Base-by-base conservation (phyloP, 495 filamentous ascomycete genomes). In the Stereocaulon alpinum region DNA sequence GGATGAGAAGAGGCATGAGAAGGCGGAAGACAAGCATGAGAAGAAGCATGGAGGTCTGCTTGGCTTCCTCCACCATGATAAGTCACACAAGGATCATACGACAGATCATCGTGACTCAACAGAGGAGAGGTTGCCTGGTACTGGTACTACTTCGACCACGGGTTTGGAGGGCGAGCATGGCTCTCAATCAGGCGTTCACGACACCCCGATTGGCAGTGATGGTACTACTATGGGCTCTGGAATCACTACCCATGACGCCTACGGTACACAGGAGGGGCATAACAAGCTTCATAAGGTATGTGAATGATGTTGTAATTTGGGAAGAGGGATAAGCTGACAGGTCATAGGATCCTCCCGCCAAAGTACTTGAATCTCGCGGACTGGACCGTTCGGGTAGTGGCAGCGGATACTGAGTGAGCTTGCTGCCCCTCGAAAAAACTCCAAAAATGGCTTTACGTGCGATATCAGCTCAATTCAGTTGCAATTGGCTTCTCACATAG, bases 41-140 rank as follows among this genome's bases (percentile, higher is more conserved):
- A 65, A 66, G 55, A 65, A 66, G 63, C 62, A 66, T 24, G 62
- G 62, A 40, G 58, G 58, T 43, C 64, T 64, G 30, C 56, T 61
- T 14, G 64, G 62, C 6, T 64, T 64, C 22, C 55, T 66, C 41
- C 60, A 65, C 40, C 55, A 60, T 29, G 63, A 65, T 20, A 65
- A 65, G 52, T 55, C 55, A 7, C 62, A 66, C 14, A 62, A 60
- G 32, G 56, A 68, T 15, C 54, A 37, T 37, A 15, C 47, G 20
- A 27, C 22, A 59, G 24, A 29, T 27, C 43, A 37, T 58, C 22
- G 42, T 20, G 43, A n/a, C 12, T 29, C 20, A 43, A 47, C 48
- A 18, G 62, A 60, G 37, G 58, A 64, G 53, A 64, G 52, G 54
- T 54, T 58, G 22, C 53, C 58, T 42, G 53, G 55, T 4, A 22